Percentiles rank a stretch among this genome's conserved stretches.
Evolutionary conservation across 2,329 filamentous ascomycete species (phyloP).

Genomic region (Calonectria honghensis): DNA sequence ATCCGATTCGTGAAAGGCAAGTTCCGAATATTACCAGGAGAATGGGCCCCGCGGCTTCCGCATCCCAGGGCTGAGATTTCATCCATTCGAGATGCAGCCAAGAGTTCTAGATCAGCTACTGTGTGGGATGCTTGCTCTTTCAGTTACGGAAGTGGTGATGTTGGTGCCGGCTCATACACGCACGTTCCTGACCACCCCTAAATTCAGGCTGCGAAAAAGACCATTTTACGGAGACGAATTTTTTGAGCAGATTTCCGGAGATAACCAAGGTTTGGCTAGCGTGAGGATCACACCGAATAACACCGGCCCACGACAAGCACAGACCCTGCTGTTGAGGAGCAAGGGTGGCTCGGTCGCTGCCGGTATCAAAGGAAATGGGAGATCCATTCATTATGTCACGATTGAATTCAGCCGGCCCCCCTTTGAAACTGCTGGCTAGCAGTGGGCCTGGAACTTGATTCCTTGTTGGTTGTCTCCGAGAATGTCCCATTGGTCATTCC

Average conservation of each 20-base stretch:
- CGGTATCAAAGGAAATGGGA: slow-evolving; percentile 16
- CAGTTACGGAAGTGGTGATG: no score
- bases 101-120: not conserved
- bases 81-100: not conserved
- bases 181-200: not conserved
- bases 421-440: not conserved
- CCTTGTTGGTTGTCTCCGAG: not conserved
- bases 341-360: not conserved
- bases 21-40: not conserved
- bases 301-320: slow-evolving; percentile 4
- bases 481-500: not conserved
- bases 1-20: slow-evolving; percentile 4
- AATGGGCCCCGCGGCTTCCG: not conserved
- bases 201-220: not conserved
- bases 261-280: slow-evolving; percentile 14
- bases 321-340: not conserved
- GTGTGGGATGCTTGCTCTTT: not conserved
- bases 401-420: not conserved
- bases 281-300: slow-evolving; percentile 16
- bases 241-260: slow-evolving; percentile 13
- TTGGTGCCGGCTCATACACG: no score
- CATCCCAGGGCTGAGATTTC: not conserved
- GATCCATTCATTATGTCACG: slow-evolving; percentile 15
- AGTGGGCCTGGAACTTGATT: not conserved
- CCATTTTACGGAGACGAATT: not conserved